phyloP scores from a whole-genome alignment of 1,139 yeast species.

The Hanseniaspora uvarum region DNA sequence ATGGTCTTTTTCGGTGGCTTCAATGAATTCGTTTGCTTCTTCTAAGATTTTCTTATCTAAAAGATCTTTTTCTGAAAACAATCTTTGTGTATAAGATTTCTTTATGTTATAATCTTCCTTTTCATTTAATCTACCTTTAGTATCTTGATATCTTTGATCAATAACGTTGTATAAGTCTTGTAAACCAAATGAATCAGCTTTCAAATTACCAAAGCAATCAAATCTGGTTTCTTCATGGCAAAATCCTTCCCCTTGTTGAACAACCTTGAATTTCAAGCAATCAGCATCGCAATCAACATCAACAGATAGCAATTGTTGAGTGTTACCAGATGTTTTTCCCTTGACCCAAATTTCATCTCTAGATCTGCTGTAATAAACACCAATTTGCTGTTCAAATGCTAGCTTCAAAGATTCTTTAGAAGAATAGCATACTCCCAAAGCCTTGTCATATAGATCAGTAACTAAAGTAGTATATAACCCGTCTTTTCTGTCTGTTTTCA shows the following conservation, averaged over 20 bases:
- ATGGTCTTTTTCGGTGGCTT: slow-evolving; percentile 60
- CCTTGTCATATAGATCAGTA: slow-evolving; percentile 52
- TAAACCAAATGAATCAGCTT: slow-evolving; percentile 41
- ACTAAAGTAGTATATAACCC: slow-evolving; percentile 79
- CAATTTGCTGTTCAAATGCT: slow-evolving; percentile 70
- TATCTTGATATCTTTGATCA: slow-evolving; percentile 29
- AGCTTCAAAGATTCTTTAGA: slow-evolving; percentile 70
- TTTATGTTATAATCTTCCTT: slow-evolving; percentile 48
- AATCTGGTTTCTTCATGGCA: slow-evolving; percentile 68
- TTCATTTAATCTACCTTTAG: slow-evolving; percentile 37
- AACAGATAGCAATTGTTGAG: slow-evolving; percentile 59
- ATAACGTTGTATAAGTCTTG: slow-evolving; percentile 55
- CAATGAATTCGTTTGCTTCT: slow-evolving; percentile 92
- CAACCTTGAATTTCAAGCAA: slow-evolving; percentile 74
- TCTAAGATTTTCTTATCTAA: slow-evolving; percentile 82
- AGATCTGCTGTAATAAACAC: slow-evolving; percentile 88
- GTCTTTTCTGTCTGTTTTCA: slow-evolving; percentile 76
- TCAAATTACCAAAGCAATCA: slow-evolving; percentile 68
- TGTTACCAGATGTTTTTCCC: slow-evolving; percentile 91
- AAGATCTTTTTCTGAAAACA: slow-evolving; percentile 66
- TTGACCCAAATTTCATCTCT: slow-evolving; percentile 88
- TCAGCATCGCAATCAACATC: slow-evolving; percentile 88
- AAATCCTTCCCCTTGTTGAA: slow-evolving; percentile 76
- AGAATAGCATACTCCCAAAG: slow-evolving; percentile 86
- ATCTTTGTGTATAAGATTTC: slow-evolving; percentile 84